Conservation (phyloP, 163 green algal species). For the Scenedesmus sp. region DNA sequence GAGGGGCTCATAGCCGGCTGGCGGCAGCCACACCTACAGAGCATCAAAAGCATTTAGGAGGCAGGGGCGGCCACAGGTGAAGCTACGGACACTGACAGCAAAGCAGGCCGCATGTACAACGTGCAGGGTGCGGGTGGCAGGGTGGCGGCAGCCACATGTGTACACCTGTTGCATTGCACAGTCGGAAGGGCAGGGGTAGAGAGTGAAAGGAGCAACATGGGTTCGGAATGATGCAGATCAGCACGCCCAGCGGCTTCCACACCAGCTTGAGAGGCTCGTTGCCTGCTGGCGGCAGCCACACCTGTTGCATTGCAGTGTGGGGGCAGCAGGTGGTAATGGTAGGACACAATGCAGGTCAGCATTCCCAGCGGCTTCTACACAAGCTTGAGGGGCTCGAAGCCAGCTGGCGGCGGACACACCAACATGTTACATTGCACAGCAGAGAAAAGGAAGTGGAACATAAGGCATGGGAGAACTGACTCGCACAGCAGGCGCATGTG, state of each 20-base stretch:
- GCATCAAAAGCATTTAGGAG: no score
- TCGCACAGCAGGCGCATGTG: no score
- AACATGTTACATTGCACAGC: no score
- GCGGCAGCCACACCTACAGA: conserved; percentile 29
- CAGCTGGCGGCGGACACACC: neutral
- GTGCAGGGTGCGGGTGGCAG: neutral
- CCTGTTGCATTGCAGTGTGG: neutral
- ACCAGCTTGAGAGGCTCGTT: neutral
- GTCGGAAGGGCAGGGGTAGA: neutral
- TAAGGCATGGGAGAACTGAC: no score
- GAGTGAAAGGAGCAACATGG: neutral
- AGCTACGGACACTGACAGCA: neutral
- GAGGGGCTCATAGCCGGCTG: neutral
- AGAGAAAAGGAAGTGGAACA: no score
- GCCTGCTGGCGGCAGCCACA: neutral
- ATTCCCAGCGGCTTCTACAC: conserved; percentile 11
- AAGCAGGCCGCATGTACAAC: neutral
- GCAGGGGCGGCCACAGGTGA: no score
- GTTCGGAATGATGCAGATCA: neutral
- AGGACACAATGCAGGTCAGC: neutral
- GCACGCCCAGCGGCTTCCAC: neutral
- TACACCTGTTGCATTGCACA: neutral
- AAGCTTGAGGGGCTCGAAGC: neutral
- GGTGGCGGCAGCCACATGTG: neutral
- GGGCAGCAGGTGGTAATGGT: neutral